A percentile compares a stretch with the other conserved stretches of the same genome.
Evolutionary conservation across 129 eudicot genomes (phyloP).

Genomic region (Centrapalus pauciflorus): DNA sequence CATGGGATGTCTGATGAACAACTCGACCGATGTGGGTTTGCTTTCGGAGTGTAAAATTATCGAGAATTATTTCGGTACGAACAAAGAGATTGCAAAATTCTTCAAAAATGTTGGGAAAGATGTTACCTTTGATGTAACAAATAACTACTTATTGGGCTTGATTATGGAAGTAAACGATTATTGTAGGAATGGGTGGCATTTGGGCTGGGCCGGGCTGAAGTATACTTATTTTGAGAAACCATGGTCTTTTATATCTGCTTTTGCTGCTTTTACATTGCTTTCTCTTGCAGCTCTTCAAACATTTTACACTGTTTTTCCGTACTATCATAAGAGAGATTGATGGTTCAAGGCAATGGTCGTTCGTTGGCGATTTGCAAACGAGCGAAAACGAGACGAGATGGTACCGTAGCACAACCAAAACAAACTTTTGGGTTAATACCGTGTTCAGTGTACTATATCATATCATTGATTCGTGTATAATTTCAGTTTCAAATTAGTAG

Average conservation of each 20-base stretch:
- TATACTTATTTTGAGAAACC: conserved; percentile 28
- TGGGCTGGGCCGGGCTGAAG: conserved; percentile 25
- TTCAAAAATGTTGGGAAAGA: conserved; percentile 26
- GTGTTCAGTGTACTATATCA: too few relatives aligned
- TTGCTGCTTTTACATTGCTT: conserved; percentile 22
- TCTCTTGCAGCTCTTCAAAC: conserved; percentile 18
- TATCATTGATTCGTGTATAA: too few relatives aligned
- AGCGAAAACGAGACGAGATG: too few relatives aligned
- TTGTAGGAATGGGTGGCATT: conserved; percentile 27
- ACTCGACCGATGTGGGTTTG: conserved; percentile 3
- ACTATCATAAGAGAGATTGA: not conserved
- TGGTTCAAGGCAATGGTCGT: not conserved
- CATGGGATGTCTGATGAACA: conserved; percentile 32
- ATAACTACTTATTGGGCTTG: conserved; percentile 15
- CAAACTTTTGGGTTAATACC: too few relatives aligned
- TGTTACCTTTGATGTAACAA: conserved; percentile 23
- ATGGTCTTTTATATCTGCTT: conserved; percentile 26
- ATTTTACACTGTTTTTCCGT: conserved; percentile 8
- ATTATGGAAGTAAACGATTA: conserved; percentile 16
- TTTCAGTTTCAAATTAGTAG: too few relatives aligned
- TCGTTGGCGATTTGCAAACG: too few relatives aligned
- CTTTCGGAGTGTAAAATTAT: conserved; percentile 22
- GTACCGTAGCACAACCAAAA: too few relatives aligned
- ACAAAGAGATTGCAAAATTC: conserved; percentile 24
- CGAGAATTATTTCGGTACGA: conserved; percentile 31